phyloP scores from a whole-genome alignment of 2,329 filamentous ascomycete genomes.

The Fusarium falciforme region DNA sequence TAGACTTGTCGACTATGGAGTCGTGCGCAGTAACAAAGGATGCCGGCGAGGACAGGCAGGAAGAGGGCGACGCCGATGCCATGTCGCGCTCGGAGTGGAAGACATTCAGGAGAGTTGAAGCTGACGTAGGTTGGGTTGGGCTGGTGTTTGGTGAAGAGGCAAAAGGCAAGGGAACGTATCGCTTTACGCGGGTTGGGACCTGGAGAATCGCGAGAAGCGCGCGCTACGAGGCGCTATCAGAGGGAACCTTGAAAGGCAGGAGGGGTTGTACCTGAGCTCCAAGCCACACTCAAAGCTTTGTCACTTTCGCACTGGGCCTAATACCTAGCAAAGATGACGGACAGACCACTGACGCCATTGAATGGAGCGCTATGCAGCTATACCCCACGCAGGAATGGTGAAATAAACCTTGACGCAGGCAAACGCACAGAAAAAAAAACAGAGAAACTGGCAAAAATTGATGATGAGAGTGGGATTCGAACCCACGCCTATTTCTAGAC shows the following conservation, averaged over 20 bases:
- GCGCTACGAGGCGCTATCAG: slow-evolving; percentile 27
- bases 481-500: neutral
- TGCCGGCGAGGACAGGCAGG: slow-evolving; percentile 44
- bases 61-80: slow-evolving; percentile 36
- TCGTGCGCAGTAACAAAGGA: slow-evolving; percentile 52
- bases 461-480: neutral
- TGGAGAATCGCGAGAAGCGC: slow-evolving; percentile 31
- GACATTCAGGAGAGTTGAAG: slow-evolving; percentile 21
- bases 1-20: slow-evolving; percentile 45
- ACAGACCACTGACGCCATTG: slow-evolving; percentile 18
- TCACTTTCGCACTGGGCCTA: slow-evolving; percentile 24
- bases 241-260: slow-evolving; percentile 3
- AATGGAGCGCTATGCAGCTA: neutral
- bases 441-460: neutral
- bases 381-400: neutral
- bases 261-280: slow-evolving; percentile 32
- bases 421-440: neutral
- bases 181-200: slow-evolving; percentile 32
- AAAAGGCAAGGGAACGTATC: slow-evolving; percentile 5
- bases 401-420: neutral
- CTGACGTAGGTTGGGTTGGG: neutral
- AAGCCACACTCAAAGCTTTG: slow-evolving; percentile 7
- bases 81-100: slow-evolving; percentile 30
- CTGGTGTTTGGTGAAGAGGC: neutral
- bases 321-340: neutral